Evolutionary conservation across 345 rosid species (phyloP), one percentile per base, ranked within the genome.

Genomic region (Melaleuca alternifolia): DNA sequence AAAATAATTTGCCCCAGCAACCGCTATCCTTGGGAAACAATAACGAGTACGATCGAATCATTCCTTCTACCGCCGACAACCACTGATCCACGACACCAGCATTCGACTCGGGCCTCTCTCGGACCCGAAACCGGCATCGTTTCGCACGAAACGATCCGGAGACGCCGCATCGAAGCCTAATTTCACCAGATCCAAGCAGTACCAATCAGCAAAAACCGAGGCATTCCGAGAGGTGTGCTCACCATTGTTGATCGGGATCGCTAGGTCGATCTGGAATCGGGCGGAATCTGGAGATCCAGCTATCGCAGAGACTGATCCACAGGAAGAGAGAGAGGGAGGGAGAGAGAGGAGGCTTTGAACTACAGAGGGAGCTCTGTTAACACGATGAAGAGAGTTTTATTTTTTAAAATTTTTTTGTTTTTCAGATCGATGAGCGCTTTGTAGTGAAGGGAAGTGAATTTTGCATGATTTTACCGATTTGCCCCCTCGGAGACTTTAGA

Each of bases 241-340:
- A 86, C 87, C 87, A 86, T 86, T 86, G 83, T 79, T 20, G 33
- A 77, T 53, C 54, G 87, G 57, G 84, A 79, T 76, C 52, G 65
- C 61, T 83, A 77, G 24, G 86, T 48, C 76, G 53, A 54, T 41
- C 50, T 50, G 59, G 52, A 57, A 61, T 28, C 18, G 62, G 4
- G 53, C 51, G 13, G 81, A 71, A 71, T 37, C 48, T 37, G 81
- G 81, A 71, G 81, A 71, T 71, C 81, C 81, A 71, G 81, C 81
- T 37, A 44, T 23, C 81, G 18, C 81, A 6, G 52, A 16, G 61
- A 79, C 30, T 30, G 87, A 76, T 76, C 84, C 12, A 53, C 14
- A 48, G 84, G 54, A 83, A 33, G 56, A 13, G n/a, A 23, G 87
- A 0, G 61, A 48, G 54, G 26, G 84, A 10, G 54, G 2, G 30